phyloP scores from a whole-genome alignment of 2,329 filamentous ascomycete species.

The Scorias spongiosa region DNA sequence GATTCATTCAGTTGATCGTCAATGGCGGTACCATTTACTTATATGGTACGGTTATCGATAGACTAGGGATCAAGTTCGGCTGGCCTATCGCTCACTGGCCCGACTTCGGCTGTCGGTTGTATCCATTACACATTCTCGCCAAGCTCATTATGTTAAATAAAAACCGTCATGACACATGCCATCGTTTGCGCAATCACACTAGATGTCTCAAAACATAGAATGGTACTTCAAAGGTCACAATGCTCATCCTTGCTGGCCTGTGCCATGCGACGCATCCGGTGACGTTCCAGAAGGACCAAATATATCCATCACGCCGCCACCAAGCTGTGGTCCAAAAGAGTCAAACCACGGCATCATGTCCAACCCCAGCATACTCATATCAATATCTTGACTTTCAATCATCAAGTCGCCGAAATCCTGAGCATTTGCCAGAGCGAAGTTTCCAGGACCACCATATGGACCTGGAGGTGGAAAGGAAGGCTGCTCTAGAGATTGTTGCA shows the following conservation, averaged over 20 bases:
- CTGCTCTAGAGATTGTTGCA: neutral
- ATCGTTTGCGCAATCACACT: too few species aligned
- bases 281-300: slow-evolving; percentile 2
- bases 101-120: too few species aligned
- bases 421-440: slow-evolving; percentile 3
- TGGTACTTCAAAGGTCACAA: too few species aligned
- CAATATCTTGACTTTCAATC: slow-evolving; percentile 63
- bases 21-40: too few species aligned
- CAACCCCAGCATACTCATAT: slow-evolving; percentile 52
- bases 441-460: neutral
- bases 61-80: too few species aligned
- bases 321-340: slow-evolving; percentile 40
- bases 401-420: slow-evolving; percentile 40
- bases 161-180: too few species aligned
- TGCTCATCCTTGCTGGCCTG: neutral
- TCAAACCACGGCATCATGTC: slow-evolving; percentile 65
- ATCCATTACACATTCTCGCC: too few species aligned
- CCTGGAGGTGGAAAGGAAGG: neutral
- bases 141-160: too few species aligned
- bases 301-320: slow-evolving; percentile 9
- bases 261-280: neutral
- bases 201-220: too few species aligned
- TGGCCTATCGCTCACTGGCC: too few species aligned
- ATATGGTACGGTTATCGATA: too few species aligned
- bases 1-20: too few species aligned